Evolutionary conservation across 176 grass and related monocot species (phyloP).

Genomic region (Ensete ventricosum): DNA sequence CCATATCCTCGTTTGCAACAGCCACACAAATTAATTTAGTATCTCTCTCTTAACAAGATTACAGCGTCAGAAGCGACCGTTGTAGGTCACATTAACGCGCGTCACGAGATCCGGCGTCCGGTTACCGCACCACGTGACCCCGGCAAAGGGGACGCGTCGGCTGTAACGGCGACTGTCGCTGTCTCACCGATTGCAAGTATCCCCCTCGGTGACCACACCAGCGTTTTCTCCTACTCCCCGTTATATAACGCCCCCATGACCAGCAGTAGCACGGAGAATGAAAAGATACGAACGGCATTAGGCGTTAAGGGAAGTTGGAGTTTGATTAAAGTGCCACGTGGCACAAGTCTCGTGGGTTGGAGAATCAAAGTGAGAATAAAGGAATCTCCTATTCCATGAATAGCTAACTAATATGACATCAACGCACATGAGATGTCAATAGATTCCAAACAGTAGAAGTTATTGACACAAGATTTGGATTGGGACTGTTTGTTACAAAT

Average conservation of each 20-base stretch:
- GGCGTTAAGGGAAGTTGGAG: too few species aligned
- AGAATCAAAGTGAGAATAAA: not conserved
- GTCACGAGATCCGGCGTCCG: not conserved
- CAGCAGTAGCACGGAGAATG: too few species aligned
- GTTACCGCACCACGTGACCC: slow-evolving; percentile 2
- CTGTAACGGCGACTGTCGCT: not conserved
- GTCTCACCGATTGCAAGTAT: not conserved
- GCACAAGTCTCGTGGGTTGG: not conserved
- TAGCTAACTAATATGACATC: not conserved
- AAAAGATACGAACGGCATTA: too few species aligned
- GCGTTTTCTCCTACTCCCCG: too few species aligned
- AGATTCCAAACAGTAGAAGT: not conserved
- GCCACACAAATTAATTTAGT: not conserved
- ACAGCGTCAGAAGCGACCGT: not conserved
- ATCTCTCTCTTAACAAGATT: not conserved
- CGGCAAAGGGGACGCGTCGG: not conserved
- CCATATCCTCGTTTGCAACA: not conserved
- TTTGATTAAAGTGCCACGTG: too few species aligned
- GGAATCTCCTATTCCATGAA: not conserved
- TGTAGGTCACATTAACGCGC: not conserved
- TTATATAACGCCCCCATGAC: too few species aligned
- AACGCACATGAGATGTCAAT: not conserved
- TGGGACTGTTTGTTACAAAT: not conserved
- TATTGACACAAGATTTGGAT: not conserved
- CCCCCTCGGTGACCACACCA: not conserved